A percentile compares a stretch with the other conserved stretches of the same genome.
Conservation (phyloP, 2,329 filamentous ascomycete species). For the Lasiodiplodia sp. region DNA sequence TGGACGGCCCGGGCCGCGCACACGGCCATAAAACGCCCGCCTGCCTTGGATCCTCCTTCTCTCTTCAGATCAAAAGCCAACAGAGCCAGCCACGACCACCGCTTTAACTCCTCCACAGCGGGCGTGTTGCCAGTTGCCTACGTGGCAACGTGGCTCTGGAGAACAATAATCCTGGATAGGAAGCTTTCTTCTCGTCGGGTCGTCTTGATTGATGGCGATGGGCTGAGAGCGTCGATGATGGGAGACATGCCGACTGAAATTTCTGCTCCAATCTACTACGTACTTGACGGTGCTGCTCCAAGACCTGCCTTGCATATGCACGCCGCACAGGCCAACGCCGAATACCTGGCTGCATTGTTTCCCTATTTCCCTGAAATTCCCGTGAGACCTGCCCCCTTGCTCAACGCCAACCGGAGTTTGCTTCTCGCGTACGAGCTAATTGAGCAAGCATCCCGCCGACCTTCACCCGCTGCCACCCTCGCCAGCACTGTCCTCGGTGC, state of each 20-base stretch:
- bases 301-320: background rate
- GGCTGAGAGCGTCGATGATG: slow-evolving; percentile 31
- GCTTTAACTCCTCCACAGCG: slow-evolving; percentile 30
- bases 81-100: slow-evolving; percentile 32
- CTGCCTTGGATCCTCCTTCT: slow-evolving; percentile 20
- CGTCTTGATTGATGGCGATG: slow-evolving; percentile 31
- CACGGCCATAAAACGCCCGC: slow-evolving; percentile 17
- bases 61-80: slow-evolving; percentile 30
- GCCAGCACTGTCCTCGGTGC: background rate
- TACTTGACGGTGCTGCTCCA: background rate
- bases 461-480: background rate
- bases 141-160: slow-evolving; percentile 29
- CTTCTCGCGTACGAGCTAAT: background rate
- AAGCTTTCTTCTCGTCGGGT: slow-evolving; percentile 29
- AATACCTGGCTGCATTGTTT: background rate
- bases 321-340: background rate
- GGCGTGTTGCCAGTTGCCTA: slow-evolving; percentile 31
- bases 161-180: slow-evolving; percentile 31
- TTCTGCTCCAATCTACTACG: background rate
- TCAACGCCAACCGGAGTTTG: background rate
- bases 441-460: background rate
- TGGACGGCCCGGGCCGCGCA: slow-evolving; percentile 13
- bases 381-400: background rate
- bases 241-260: slow-evolving; percentile 19
- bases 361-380: background rate